Evolutionary conservation across 805 yeast genomes (phyloP), one percentile per base, ranked within the genome.

Genomic region (Metschnikowia corniflorae): DNA sequence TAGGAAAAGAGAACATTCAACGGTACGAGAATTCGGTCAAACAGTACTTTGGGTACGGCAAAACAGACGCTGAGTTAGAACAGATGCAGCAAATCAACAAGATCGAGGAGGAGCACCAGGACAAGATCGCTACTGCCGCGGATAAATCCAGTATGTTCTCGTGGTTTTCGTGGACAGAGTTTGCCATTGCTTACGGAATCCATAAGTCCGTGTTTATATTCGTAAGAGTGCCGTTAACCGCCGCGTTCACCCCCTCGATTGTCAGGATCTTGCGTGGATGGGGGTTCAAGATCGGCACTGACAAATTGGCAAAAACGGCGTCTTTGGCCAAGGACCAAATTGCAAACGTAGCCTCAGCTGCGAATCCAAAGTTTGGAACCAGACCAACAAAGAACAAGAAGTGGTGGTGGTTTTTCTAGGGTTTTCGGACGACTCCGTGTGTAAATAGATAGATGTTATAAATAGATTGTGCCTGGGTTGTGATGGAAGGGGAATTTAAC

Each of bases 181-280:
- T 87, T 49, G 80, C 85, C 9, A 74, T 93, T 35, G 97, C 97
- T 0, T 93, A 93, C 57, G 96, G 96, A 2, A 66, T 93, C 30
- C 97, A 93, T 67, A 93, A 93, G 64, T 77, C 89, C 4, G 70
- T 93, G 44, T 47, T 49, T 29, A 75, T 91, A 16, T 77, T 91
- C 42, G 73, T 93, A 27, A 74, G 98, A 44, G 65, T 93, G 5
- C 98, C 98, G 10, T 59, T 87, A 20, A 83, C 97, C 0, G 96
- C 96, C 0, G 95, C 95, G 2, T 73, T 89, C 9, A 88, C 97
- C 0, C 98, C 98, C 5, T 55, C 77, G 1, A 71, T 87, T 2
- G 95, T 87, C 5, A 67, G 60, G 35, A 55, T 65, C 31, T 70
- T 91, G 44, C 75, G 84, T 40, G 63, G 72, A 16, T 78, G 86